These are phyloP conservation scores for Vigna unguiculata DNA, from an alignment of 306 rosid genomes.

Conservation along the genomic window DNA sequence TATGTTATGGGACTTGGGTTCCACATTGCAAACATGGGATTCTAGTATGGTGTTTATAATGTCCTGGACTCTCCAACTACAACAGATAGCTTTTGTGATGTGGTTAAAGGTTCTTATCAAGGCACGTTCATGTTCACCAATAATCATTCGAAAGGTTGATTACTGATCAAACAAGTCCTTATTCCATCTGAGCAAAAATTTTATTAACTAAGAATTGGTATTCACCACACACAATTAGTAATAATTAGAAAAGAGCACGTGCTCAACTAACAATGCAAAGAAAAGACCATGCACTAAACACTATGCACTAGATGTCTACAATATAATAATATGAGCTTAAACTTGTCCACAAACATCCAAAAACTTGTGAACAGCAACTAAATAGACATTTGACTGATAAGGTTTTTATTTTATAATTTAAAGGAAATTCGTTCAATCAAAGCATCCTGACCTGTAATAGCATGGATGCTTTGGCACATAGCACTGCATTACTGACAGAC, in stretches of 20 bases:
- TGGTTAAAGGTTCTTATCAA: not conserved
- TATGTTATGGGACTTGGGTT: not conserved
- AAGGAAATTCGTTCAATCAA: conserved; percentile 5
- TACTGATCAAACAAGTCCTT: conserved; percentile 21
- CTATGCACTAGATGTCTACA: not conserved
- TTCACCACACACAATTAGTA: not conserved
- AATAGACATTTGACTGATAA: not conserved
- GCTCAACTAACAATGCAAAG: conserved; percentile 16
- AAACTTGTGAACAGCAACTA: not conserved
- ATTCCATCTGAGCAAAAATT: conserved; percentile 25
- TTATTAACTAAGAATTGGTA: conserved; percentile 13
- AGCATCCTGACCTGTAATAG: conserved; percentile 82
- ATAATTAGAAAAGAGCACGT: conserved; percentile 4
- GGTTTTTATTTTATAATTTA: conserved; percentile 4
- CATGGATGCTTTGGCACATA: conserved; percentile 99
- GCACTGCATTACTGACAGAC: conserved; percentile 87
- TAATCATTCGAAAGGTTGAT: not conserved
- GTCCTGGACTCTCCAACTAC: too few species aligned
- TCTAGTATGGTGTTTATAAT: not conserved
- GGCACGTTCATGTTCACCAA: conserved; percentile 20
- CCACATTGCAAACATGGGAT: not conserved
- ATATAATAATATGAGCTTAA: conserved; percentile 23
- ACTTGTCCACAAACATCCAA: not conserved
- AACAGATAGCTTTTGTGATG: not conserved
- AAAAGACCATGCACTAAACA: conserved; percentile 1